Evolutionary conservation across 2,329 filamentous ascomycete genomes (phyloP), one percentile per base, ranked within the genome.

Genomic region (Aspergillus intermedius): DNA sequence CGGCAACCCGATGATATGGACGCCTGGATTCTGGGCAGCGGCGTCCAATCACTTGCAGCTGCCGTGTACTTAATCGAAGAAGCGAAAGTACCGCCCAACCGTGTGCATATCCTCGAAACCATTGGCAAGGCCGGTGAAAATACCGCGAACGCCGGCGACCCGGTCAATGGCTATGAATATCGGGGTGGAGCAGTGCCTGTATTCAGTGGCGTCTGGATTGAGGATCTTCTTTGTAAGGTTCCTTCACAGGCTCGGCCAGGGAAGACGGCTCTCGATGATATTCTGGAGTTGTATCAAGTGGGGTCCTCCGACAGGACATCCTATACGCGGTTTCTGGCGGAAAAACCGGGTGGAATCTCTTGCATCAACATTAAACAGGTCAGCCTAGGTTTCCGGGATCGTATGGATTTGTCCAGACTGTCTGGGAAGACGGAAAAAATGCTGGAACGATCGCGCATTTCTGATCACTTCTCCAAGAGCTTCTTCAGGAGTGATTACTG

Each of bases 41-140:
- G 67, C 17, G 61, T 69, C 6, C 60, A 67, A 1, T 63, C 65
- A 0, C 56, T 71, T 17, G 61, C 68, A 13, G 59, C 68, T 5
- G 62, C 66, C n/a, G 63, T 64, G 13, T 62, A 69, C 49, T 58
- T 70, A 8, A 58, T 70, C 17, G 54, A 59, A 32, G 67, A 70
- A 49, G 66, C 60, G 15, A 59, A 63, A 39, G 58, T 70, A 39
- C 62, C 64, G 0, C 59, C 66, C 0, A 49, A 55, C 9, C 60
- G 61, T 37, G 64, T 71, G 48, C 66, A 66, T 25, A 62, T 71
- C 22, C 52, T 69, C 39, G 67, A 69, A 47, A 60, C 62, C 19
- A 56, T 62, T 10, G 50, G 51, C 9, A 45, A 59, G 6, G 55
- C 66, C 1, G 65, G 66, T 15, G 63, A 64, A 19, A 62, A 60